phyloP scores from a whole-genome alignment of 2,329 filamentous ascomycete genomes.

The Verticillium nubilum region DNA sequence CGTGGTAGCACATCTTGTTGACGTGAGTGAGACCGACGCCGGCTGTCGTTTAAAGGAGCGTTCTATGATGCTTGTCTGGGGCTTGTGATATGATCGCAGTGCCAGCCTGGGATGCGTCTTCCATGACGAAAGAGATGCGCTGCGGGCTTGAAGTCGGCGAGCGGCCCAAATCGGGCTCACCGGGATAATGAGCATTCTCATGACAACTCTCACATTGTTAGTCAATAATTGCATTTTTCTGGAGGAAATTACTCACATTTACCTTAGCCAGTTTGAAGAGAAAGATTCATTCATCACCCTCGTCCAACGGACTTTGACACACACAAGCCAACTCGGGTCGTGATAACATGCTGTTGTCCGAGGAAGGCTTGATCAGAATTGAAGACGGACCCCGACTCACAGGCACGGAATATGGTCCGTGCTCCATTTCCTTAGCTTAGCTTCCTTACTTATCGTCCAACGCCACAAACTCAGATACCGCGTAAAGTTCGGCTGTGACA shows the following conservation, averaged over 20 bases:
- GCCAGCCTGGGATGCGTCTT: background rate
- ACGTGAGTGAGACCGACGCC: conserved; percentile 8
- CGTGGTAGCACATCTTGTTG: conserved; percentile 3
- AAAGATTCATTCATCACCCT: background rate
- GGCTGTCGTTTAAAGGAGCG: background rate
- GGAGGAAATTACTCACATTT: background rate
- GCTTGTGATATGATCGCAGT: conserved; percentile 2
- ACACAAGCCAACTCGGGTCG: too few relatives aligned
- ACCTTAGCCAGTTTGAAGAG: background rate
- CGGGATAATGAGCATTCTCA: conserved; percentile 1
- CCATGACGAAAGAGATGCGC: background rate
- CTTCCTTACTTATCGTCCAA: too few relatives aligned
- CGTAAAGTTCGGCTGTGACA: too few relatives aligned
- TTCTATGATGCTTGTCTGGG: background rate
- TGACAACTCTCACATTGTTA: background rate
- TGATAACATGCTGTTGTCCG: too few relatives aligned
- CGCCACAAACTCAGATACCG: too few relatives aligned
- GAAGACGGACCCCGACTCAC: too few relatives aligned
- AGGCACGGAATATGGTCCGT: too few relatives aligned
- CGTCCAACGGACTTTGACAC: too few relatives aligned
- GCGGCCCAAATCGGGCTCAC: background rate
- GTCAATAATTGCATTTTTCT: background rate
- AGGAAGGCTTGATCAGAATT: background rate
- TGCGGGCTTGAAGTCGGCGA: background rate
- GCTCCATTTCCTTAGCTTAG: too few relatives aligned